Evolutionary conservation across 2,329 filamentous ascomycete genomes (phyloP), one percentile per base, ranked within the genome.

Genomic region (Colletotrichum sp.): DNA sequence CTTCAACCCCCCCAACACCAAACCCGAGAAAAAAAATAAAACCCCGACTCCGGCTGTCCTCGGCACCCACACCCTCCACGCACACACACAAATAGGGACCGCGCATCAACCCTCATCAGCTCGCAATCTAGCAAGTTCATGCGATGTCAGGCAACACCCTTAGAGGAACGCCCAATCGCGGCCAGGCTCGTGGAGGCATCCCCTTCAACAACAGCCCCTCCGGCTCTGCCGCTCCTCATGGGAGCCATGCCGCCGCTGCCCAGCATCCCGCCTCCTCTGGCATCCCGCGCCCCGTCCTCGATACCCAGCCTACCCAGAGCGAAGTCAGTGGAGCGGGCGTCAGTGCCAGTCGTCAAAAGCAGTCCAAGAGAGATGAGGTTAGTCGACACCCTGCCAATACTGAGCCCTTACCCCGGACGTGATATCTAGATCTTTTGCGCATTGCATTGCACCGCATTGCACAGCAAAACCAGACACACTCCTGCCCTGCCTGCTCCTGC

Each of bases 291-390:
- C 94, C 94, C 62, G 92, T 94, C 67, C 88, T 92, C 78, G 94
- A 96, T 67, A 85, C 85, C 75, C 87, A 89, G 75, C 83, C 83
- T 52, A 86, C 90, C 79, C 88, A 89, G 78, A 92, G 88, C 86
- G 94, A 94, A 80, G 86, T 84, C 76, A 90, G 86, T 72, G 86
- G 84, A 78, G 95, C 95, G 71, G 93, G 94, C 55, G 91, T 98
- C 87, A 98, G 95, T 87, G 95, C 96, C 81, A 99, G 96, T 86
- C 93, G 97, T 83, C 95, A 97, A 86, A 98, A 98, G 88, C 96
- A 98, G 90, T 94, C 93, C 80, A 99, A 99, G 89, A 93, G 96
- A 86, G 97, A 99, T 93, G 97, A 99, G 94, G 97, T 99, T 89
- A 82, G 92, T 88, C n/a, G 78, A 75, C 34, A 39, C 36, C 36